Conservation (phyloP, 768 basidiomycete species). For the Boletus sp. region DNA sequence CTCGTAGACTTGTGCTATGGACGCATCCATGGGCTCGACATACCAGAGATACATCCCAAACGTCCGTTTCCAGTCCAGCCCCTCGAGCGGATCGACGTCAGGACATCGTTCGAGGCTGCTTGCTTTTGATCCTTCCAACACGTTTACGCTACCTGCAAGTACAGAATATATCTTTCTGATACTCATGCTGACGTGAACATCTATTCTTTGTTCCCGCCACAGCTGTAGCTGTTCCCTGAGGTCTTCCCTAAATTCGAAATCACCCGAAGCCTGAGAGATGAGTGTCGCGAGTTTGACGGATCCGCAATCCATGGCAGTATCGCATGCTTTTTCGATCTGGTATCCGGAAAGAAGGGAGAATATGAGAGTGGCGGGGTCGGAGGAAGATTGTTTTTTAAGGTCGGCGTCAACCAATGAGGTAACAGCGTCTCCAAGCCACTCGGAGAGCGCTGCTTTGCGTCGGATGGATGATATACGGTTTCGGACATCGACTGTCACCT, state of each 20-base stretch:
- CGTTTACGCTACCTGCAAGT: conserved; percentile 71
- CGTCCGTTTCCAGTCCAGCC: conserved; percentile 91
- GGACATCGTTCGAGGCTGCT: conserved; percentile 50
- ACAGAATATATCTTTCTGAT: conserved; percentile 82
- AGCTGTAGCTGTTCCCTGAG: conserved; percentile 71
- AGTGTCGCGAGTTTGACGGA: conserved; percentile 87
- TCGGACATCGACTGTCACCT: conserved; percentile 58
- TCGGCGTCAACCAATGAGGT: conserved; percentile 70
- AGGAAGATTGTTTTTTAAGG: conserved; percentile 48
- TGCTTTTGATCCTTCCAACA: conserved; percentile 54
- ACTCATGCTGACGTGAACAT: conserved; percentile 61
- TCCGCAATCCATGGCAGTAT: conserved; percentile 68
- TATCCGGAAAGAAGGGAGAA: conserved; percentile 85
- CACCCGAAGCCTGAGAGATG: conserved; percentile 82
- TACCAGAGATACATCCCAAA: conserved; percentile 94
- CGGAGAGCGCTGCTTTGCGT: conserved; percentile 75
- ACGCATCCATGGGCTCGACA: conserved; percentile 64
- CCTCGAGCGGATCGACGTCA: conserved; percentile 63
- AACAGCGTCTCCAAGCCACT: conserved; percentile 81
- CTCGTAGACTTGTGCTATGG: conserved; percentile 67
- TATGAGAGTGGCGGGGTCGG: conserved; percentile 48
- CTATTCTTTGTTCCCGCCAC: conserved; percentile 79
- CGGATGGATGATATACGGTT: conserved; percentile 61
- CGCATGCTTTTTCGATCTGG: conserved; percentile 81
- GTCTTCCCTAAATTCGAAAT: conserved; percentile 70